These are phyloP conservation scores for Triticum turgidum DNA, from an alignment of 176 grass and related monocot species.

Conservation along the genomic window DNA sequence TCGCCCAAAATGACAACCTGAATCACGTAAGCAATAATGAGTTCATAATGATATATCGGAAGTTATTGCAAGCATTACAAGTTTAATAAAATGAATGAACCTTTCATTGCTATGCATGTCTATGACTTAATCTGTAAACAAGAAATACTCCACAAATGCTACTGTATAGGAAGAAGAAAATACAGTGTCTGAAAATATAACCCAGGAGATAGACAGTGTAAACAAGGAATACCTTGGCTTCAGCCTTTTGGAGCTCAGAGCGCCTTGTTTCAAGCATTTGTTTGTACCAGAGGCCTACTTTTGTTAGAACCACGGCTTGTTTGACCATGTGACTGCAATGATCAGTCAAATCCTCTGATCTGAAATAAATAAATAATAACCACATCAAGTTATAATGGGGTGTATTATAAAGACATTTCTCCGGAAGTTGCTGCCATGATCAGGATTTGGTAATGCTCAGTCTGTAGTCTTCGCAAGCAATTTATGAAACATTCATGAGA, in stretches of 20 bases:
- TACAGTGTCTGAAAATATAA: background rate
- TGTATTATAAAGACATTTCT: background rate
- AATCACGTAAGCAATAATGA: slow-evolving; percentile 15
- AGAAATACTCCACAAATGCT: background rate
- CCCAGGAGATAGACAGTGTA: background rate
- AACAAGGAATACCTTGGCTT: slow-evolving; percentile 67
- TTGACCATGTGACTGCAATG: slow-evolving; percentile 60
- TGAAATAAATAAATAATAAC: slow-evolving; percentile 40
- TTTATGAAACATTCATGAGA: background rate
- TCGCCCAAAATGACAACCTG: slow-evolving; percentile 75
- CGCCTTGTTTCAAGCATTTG: slow-evolving; percentile 74
- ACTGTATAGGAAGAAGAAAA: background rate
- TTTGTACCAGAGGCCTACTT: slow-evolving; percentile 74
- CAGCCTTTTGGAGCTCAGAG: slow-evolving; percentile 77
- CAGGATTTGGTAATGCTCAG: background rate
- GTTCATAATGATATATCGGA: background rate
- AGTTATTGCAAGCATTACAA: background rate
- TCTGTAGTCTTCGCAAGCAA: background rate
- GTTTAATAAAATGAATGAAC: background rate
- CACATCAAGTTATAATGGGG: background rate
- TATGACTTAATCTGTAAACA: background rate
- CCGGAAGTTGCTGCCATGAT: background rate
- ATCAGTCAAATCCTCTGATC: slow-evolving; percentile 63
- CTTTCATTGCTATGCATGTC: background rate
- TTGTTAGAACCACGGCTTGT: slow-evolving; percentile 66